Percentiles rank a stretch among this genome's conserved stretches.
These are phyloP conservation scores for Cladosporium sp. DNA, from an alignment of 2,329 filamentous ascomycete genomes.

Conservation along the genomic window DNA sequence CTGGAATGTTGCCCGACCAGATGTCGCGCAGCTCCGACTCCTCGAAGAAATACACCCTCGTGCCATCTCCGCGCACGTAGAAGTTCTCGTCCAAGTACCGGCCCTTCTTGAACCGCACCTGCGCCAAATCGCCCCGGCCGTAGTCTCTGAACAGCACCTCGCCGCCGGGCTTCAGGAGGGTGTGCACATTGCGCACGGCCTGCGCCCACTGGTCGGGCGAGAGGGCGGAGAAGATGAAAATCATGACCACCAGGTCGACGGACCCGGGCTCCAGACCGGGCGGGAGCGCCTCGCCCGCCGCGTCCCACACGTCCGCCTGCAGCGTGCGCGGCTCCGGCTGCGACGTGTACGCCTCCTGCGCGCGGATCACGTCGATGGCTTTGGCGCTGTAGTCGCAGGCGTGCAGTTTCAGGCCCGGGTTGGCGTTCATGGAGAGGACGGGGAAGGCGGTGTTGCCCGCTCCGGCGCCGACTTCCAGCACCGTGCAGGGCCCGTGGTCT, in stretches of 20 bases:
- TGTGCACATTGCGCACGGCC: constrained; percentile 76
- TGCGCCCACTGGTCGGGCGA: constrained; percentile 78
- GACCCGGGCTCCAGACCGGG: constrained; percentile 71
- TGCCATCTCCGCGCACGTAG: constrained; percentile 92
- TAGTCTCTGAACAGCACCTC: constrained; percentile 95
- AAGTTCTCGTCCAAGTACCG: constrained; percentile 95
- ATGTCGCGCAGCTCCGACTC: constrained; percentile 74
- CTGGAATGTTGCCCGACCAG: constrained; percentile 55
- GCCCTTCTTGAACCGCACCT: constrained; percentile 95
- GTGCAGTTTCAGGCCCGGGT: constrained; percentile 76
- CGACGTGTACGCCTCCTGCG: constrained; percentile 69
- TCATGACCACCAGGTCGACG: constrained; percentile 88
- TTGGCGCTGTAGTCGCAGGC: constrained; percentile 96
- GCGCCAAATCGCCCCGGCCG: constrained; percentile 88
- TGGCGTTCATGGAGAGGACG: constrained; percentile 77
- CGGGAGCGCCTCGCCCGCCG: constrained; percentile 64
- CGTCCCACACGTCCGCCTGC: constrained; percentile 93
- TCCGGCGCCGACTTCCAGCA: constrained; percentile 91
- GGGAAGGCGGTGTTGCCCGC: constrained; percentile 97
- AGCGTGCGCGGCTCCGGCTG: constrained; percentile 50
- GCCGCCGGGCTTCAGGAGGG: constrained; percentile 86
- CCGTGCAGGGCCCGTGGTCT: constrained; percentile 63
- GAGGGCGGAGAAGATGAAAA: constrained; percentile 96
- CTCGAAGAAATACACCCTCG: constrained; percentile 96
- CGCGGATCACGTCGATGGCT: constrained; percentile 88